Conservation (phyloP, 768 basidiomycete species). For the Naganishia friedmannii region DNA sequence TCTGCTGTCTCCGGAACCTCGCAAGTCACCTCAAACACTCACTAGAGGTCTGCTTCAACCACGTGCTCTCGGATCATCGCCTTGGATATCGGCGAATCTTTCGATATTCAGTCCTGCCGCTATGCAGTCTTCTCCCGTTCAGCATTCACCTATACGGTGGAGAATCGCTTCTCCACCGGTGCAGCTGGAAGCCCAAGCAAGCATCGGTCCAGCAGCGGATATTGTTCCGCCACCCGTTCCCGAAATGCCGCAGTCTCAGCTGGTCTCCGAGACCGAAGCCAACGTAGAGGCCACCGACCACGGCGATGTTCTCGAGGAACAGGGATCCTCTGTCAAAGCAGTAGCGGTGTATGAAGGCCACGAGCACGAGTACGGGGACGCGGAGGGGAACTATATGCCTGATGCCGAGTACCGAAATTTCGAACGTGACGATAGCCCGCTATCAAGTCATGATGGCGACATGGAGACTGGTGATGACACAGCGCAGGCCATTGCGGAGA, state of each 20-base stretch:
- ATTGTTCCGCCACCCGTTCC: neutral
- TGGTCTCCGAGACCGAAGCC: neutral
- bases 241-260: neutral
- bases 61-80: constrained; percentile 1
- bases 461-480: neutral
- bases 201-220: neutral
- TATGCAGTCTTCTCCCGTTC: constrained; percentile 7
- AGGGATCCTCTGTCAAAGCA: too few relatives aligned
- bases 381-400: neutral
- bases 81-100: constrained; percentile 11
- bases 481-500: neutral
- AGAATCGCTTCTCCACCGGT: constrained; percentile 1
- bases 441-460: constrained; percentile 2
- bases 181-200: neutral
- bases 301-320: neutral
- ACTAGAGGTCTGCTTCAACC: neutral
- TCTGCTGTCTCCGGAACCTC: neutral
- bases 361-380: neutral
- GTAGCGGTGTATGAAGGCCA: neutral
- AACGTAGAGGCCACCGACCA: neutral
- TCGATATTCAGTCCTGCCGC: constrained; percentile 17
- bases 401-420: constrained; percentile 3
- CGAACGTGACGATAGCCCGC: constrained; percentile 11
- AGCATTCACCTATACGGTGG: constrained; percentile 9
- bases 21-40: neutral